phyloP scores from a whole-genome alignment of 1,284 basidiomycete genomes.

The Rhodofomes roseus region DNA sequence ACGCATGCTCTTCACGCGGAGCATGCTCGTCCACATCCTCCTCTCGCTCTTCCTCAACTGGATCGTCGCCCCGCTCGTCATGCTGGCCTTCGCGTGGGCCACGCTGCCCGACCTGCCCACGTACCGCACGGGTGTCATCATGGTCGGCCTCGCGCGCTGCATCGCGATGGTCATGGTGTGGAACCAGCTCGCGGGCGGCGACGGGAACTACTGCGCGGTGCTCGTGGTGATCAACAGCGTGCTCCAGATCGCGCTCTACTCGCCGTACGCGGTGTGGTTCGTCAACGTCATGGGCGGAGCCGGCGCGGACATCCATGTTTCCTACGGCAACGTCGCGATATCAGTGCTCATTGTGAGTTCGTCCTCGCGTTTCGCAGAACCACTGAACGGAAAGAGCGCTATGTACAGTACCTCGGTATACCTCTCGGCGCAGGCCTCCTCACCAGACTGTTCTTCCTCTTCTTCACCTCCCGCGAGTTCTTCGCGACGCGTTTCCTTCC shows the following conservation, averaged over 20 bases:
- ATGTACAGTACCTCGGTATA: constrained; percentile 64
- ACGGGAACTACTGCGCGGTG: constrained; percentile 76
- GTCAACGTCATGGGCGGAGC: constrained; percentile 66
- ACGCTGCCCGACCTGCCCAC: constrained; percentile 75
- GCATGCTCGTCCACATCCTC: constrained; percentile 68
- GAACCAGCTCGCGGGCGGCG: constrained; percentile 78
- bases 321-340: constrained; percentile 70
- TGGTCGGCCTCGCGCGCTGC: constrained; percentile 57
- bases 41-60: constrained; percentile 80
- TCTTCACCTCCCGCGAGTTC: constrained; percentile 44
- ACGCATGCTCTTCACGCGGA: constrained; percentile 47
- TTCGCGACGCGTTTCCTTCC: constrained; percentile 62
- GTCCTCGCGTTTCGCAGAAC: background rate
- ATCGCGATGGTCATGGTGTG: constrained; percentile 86
- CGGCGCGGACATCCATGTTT: constrained; percentile 41
- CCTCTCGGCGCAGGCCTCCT: constrained; percentile 64
- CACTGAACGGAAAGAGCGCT: background rate
- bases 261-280: constrained; percentile 75
- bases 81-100: constrained; percentile 84
- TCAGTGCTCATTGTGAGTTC: constrained; percentile 68
- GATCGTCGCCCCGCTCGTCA: constrained; percentile 77
- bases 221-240: constrained; percentile 60
- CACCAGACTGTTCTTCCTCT: constrained; percentile 60
- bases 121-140: constrained; percentile 54
- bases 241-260: constrained; percentile 77